phyloP scores from a whole-genome alignment of 202 grass and related monocot genomes.

The Zizania palustris region DNA sequence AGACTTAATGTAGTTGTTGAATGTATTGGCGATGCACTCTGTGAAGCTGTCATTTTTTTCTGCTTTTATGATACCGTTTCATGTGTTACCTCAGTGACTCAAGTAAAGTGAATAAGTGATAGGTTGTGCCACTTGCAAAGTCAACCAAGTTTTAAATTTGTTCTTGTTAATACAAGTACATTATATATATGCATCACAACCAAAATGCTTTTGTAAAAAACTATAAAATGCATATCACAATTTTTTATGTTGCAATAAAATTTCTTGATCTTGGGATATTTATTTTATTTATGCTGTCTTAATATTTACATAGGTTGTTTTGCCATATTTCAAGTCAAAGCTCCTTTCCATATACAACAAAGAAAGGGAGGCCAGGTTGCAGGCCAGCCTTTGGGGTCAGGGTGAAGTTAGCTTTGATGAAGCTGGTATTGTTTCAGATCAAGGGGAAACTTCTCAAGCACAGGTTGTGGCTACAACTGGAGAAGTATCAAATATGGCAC shows the following conservation, averaged over 20 bases:
- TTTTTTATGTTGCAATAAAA: slow-evolving; percentile 23
- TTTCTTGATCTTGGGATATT: neutral
- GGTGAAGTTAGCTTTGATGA: slow-evolving; percentile 78
- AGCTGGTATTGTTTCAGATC: slow-evolving; percentile 67
- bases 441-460: slow-evolving; percentile 64
- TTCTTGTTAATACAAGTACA: slow-evolving; percentile 22
- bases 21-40: neutral
- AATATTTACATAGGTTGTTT: slow-evolving; percentile 75
- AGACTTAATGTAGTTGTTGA: neutral
- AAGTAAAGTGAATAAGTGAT: slow-evolving; percentile 7
- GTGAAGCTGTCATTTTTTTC: neutral
- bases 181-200: neutral
- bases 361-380: slow-evolving; percentile 98
- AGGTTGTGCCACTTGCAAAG: neutral
- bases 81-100: neutral
- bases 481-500: slow-evolving; percentile 59
- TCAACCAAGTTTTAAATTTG: neutral
- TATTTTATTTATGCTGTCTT: slow-evolving; percentile 24
- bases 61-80: slow-evolving; percentile 21
- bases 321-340: slow-evolving; percentile 98
- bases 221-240: neutral
- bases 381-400: slow-evolving; percentile 92
- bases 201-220: neutral
- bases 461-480: slow-evolving; percentile 40
- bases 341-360: slow-evolving; percentile 87